Evolutionary conservation across 345 rosid species (phyloP).

Genomic region (Abelmoschus esculentus): DNA sequence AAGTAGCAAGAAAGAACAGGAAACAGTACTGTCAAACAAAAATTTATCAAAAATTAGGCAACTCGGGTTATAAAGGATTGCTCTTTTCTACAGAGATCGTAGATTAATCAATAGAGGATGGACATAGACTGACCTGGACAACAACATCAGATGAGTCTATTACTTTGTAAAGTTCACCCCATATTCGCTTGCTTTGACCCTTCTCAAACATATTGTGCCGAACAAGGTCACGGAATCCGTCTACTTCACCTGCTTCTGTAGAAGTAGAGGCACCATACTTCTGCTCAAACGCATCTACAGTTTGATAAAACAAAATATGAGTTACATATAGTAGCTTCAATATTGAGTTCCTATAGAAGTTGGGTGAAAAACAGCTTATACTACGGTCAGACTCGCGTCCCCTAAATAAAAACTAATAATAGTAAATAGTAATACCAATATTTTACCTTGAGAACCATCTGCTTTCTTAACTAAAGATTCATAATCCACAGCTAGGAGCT

Average conservation of each 20-base stretch:
- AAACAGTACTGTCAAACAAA: background rate
- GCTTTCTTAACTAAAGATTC: slow-evolving; percentile 72
- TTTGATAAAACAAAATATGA: slow-evolving; percentile 1
- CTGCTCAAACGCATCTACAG: slow-evolving; percentile 61
- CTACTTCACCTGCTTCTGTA: slow-evolving; percentile 53
- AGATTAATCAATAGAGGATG: background rate
- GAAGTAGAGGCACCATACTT: slow-evolving; percentile 33
- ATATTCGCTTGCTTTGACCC: slow-evolving; percentile 97
- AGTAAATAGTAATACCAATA: background rate
- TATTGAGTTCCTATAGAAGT: background rate
- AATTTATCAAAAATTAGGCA: background rate
- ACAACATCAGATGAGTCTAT: slow-evolving; percentile 93
- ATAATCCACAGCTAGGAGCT: slow-evolving; percentile 71
- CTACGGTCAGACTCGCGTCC: background rate
- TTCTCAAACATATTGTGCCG: slow-evolving; percentile 96
- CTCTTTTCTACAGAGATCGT: background rate
- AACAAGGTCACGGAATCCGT: slow-evolving; percentile 83
- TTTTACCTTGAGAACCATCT: slow-evolving; percentile 72
- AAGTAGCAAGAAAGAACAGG: background rate
- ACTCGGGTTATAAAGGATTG: background rate
- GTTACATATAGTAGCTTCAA: background rate
- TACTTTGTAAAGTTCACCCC: slow-evolving; percentile 99
- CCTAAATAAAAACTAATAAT: no score
- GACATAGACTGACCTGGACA: slow-evolving; percentile 53
- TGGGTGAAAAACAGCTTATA: background rate